Percentiles rank a stretch among this genome's conserved stretches.
phyloP scores from a whole-genome alignment of 768 basidiomycete species.

The Scleroderma bovista region DNA sequence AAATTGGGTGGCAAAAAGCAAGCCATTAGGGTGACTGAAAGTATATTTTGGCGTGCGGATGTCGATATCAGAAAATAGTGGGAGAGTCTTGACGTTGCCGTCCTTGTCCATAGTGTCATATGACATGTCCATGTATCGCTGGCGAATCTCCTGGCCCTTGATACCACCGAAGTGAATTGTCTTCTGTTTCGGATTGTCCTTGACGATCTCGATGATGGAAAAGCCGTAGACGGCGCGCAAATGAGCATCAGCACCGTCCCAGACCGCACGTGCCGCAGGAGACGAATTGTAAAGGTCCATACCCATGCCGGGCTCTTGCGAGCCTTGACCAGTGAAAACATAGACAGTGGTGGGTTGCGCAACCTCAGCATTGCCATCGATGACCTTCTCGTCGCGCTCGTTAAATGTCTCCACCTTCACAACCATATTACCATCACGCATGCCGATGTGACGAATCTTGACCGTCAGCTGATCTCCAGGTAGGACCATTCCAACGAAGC shows the following conservation, averaged over 20 bases:
- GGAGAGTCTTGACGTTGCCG: conserved; percentile 91
- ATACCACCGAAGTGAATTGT: conserved; percentile 99
- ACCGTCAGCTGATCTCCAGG: conserved; percentile 85
- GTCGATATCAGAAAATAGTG: conserved; percentile 94
- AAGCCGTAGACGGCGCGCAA: conserved; percentile 94
- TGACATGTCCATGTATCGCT: conserved; percentile 99
- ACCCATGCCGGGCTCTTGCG: conserved; percentile 97
- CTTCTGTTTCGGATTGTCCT: conserved; percentile 96
- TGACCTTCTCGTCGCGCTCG: conserved; percentile 81
- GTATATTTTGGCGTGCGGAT: conserved; percentile 93
- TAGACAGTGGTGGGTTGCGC: conserved; percentile 90
- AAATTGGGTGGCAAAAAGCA: conserved; percentile 97
- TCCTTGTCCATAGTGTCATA: conserved; percentile 97
- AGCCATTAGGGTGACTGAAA: conserved; percentile 94
- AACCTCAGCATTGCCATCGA: conserved; percentile 90
- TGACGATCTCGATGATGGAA: conserved; percentile 98
- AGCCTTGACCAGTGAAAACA: conserved; percentile 98
- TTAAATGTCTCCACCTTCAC: conserved; percentile 86
- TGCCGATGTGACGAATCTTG: conserved; percentile 83
- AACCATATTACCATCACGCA: conserved; percentile 91
- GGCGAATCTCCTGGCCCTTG: conserved; percentile 96
- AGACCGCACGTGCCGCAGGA: conserved; percentile 91
- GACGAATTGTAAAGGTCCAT: conserved; percentile 96
- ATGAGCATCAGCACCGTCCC: conserved; percentile 95
- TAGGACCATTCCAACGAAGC: conserved; percentile 96